Percentiles rank a stretch among this genome's conserved stretches.
phyloP scores from a whole-genome alignment of 208 protist genomes.

The Novymonas esmeraldas region DNA sequence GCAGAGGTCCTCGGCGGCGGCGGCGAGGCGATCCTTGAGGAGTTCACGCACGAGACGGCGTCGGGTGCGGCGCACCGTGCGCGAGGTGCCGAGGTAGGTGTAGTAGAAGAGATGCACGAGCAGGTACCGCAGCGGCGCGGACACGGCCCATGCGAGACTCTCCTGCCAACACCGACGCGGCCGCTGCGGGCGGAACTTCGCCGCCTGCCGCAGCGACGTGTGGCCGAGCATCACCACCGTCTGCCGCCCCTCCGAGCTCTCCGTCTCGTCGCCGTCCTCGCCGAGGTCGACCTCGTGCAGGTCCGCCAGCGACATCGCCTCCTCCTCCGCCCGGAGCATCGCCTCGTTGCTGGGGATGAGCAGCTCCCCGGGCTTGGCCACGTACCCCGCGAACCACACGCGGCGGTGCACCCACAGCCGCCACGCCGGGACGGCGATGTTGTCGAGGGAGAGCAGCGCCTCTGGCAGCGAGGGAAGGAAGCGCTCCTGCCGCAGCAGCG shows the following conservation, averaged over 20 bases:
- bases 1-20: conserved; percentile 23
- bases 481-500: conserved; percentile 61
- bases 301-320: conserved; percentile 26
- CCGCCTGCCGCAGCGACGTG: conserved; percentile 40
- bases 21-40: conserved; percentile 46
- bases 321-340: conserved; percentile 43
- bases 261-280: conserved; percentile 40
- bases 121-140: conserved; percentile 36
- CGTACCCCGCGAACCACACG: conserved; percentile 41
- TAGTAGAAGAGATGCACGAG: conserved; percentile 45
- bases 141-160: conserved; percentile 34
- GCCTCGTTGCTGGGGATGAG: conserved; percentile 53
- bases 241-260: conserved; percentile 52
- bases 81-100: conserved; percentile 51
- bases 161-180: conserved; percentile 37
- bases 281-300: conserved; percentile 16
- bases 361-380: conserved; percentile 40
- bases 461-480: conserved; percentile 67
- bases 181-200: conserved; percentile 47
- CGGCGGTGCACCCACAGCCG: conserved; percentile 60
- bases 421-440: conserved; percentile 51
- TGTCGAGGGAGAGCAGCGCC: conserved; percentile 47
- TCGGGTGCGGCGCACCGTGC: conserved; percentile 42
- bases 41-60: conserved; percentile 45
- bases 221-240: conserved; percentile 52